phyloP scores from a whole-genome alignment of 805 yeast species.

The Saccharomycopsis selenospora region DNA sequence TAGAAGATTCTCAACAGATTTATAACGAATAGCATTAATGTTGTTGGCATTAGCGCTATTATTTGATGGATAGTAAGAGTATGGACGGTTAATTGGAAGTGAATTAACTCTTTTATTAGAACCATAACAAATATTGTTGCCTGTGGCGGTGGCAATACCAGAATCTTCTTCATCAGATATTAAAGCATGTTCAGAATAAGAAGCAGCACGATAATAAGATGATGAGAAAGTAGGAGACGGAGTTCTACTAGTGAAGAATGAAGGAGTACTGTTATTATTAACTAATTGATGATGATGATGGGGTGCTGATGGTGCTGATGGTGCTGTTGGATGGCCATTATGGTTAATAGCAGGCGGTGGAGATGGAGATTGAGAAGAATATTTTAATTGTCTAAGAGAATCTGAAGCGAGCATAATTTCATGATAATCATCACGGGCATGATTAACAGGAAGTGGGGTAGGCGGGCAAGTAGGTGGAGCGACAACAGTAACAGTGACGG shows the following conservation, averaged over 20 bases:
- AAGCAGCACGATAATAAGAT: no score
- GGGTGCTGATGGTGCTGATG: no score
- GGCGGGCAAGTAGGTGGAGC: background rate
- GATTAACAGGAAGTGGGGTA: background rate
- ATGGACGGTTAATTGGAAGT: no score
- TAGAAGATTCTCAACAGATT: slow-evolving; percentile 8
- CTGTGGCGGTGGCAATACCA: background rate
- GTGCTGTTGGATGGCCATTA: slow-evolving; percentile 3
- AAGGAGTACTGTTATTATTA: no score
- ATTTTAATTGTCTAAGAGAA: slow-evolving; percentile 12
- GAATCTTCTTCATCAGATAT: background rate
- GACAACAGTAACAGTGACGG: background rate
- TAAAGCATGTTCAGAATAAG: background rate
- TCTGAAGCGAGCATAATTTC: slow-evolving; percentile 15
- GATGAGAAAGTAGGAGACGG: background rate
- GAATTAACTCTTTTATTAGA: no score
- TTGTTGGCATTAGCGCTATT: background rate
- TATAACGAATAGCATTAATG: background rate
- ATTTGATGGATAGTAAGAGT: no score
- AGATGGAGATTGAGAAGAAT: slow-evolving; percentile 4
- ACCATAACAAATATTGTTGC: no score
- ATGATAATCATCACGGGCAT: slow-evolving; percentile 12
- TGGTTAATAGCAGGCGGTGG: slow-evolving; percentile 3
- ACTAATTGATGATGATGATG: no score
- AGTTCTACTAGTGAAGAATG: background rate